A percentile compares a stretch with the other conserved stretches of the same genome.
Evolutionary conservation across 2,329 filamentous ascomycete genomes (phyloP).

Genomic region (Ceratocystis diversiconidia): DNA sequence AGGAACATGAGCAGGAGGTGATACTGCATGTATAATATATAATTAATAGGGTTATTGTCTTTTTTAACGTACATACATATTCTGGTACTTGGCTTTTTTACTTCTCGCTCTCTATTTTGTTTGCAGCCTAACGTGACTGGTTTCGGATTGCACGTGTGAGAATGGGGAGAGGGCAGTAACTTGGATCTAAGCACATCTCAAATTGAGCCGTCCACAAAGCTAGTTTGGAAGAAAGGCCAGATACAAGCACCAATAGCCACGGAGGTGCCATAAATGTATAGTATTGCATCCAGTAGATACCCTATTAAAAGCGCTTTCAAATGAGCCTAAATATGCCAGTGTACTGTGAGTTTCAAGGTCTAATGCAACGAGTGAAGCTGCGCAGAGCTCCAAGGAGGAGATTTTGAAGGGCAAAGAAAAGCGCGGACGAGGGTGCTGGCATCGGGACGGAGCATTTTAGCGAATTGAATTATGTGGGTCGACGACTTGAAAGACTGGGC

Average conservation of each 20-base stretch:
- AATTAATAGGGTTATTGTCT: background rate
- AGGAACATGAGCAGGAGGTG: background rate
- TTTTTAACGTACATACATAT: background rate
- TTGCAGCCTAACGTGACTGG: background rate
- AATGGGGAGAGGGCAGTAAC: background rate
- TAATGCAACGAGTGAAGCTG: background rate
- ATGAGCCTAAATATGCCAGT: slow-evolving; percentile 13
- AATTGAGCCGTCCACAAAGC: background rate
- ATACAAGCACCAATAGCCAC: background rate
- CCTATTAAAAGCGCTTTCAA: slow-evolving; percentile 10
- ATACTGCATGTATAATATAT: background rate
- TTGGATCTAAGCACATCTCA: background rate
- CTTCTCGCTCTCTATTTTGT: background rate
- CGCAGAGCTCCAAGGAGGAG: slow-evolving; percentile 11
- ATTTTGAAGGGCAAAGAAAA: slow-evolving; percentile 8
- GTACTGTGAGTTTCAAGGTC: background rate
- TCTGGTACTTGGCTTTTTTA: background rate
- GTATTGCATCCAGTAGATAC: background rate
- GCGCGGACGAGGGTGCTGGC: slow-evolving; percentile 12
- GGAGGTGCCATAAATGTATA: background rate
- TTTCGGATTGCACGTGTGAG: background rate
- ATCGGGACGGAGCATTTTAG: slow-evolving; percentile 18
- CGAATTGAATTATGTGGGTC: slow-evolving; percentile 13
- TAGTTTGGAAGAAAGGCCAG: background rate
- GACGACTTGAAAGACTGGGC: background rate